Evolutionary conservation across 768 basidiomycete species (phyloP), one percentile per base, ranked within the genome.

Genomic region (Lentinula sp.): DNA sequence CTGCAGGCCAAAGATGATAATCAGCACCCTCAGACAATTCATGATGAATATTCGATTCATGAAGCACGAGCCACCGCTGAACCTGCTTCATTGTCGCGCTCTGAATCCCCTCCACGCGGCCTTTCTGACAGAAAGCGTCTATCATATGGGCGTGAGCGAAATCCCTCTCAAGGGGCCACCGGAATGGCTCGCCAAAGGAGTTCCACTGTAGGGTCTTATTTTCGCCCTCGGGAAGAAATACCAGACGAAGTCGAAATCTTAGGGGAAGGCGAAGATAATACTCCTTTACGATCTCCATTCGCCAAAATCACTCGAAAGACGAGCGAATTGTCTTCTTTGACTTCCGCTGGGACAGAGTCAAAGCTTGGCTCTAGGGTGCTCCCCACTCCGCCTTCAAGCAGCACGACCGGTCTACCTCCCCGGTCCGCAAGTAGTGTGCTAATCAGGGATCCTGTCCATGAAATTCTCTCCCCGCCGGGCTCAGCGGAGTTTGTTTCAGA

Each of bases 1-100:
- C 68, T 75, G 31, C 65, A 70, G 45, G 68, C 67, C 45, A 32
- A 43, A 39, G 45, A 57, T 13, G 57, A 59, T 11, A 32, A 28
- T 49, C 15, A 37, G 34, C 43, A 21, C 10, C 2, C 28, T 10
- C 40, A 48, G 18, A 35, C 40, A 7, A 35, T 23, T 28, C 28
- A 21, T 18, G 16, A 43, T 16, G n/a, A 43, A 7, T 7, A 23
- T 23, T 23, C 7, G 21, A 10, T 48, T 11, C 0, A 18, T 9
- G 16, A 11, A 23, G 4, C 6, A 11, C 46, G 11, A n/a, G 21
- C 18, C 9, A 55, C 31, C 5, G n/a, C 5, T 35, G 50, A 32
- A 51, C n/a, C 50, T 21, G 21, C 49, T 8, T 50, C 31, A 9
- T 32, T 50, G 4, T 6, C 10, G 31, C 15, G n/a, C 32, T 32